phyloP scores from a whole-genome alignment of 2,329 filamentous ascomycete genomes.

The Epichloe sibirici region DNA sequence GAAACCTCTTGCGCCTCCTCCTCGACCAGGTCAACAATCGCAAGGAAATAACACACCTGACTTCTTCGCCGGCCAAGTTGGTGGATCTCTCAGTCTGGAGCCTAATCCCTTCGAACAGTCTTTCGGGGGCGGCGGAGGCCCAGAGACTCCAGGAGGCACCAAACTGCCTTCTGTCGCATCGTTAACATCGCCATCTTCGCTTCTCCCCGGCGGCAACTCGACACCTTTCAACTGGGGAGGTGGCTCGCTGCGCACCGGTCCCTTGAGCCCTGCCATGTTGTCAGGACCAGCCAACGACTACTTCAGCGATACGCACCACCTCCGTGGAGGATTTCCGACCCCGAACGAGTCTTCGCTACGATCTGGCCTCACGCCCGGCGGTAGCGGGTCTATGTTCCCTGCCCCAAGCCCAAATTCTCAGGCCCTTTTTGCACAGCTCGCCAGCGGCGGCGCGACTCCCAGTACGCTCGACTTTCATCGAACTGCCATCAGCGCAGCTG shows the following conservation, averaged over 20 bases:
- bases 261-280: conserved; percentile 93
- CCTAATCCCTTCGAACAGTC: conserved; percentile 97
- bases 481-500: conserved; percentile 72
- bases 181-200: conserved; percentile 78
- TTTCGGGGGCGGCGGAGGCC: conserved; percentile 52
- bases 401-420: conserved; percentile 79
- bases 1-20: conserved; percentile 59
- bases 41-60: conserved; percentile 46
- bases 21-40: conserved; percentile 43
- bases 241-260: conserved; percentile 80
- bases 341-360: conserved; percentile 92
- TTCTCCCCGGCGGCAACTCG: conserved; percentile 60
- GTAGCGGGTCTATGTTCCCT: conserved; percentile 95
- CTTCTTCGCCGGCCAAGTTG: conserved; percentile 51
- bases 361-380: conserved; percentile 84
- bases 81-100: conserved; percentile 57
- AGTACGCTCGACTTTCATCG: conserved; percentile 90
- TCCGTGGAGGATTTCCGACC: conserved; percentile 79
- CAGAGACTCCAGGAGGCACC: conserved; percentile 71
- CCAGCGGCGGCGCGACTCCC: conserved; percentile 75
- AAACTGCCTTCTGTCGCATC: conserved; percentile 83
- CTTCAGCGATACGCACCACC: conserved; percentile 66
- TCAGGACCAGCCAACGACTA: conserved; percentile 79
- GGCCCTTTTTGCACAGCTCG: conserved; percentile 66
- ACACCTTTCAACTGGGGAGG: conserved; percentile 69